Base-by-base conservation (phyloP, 768 basidiomycete species). In the Suillus americanus region DNA sequence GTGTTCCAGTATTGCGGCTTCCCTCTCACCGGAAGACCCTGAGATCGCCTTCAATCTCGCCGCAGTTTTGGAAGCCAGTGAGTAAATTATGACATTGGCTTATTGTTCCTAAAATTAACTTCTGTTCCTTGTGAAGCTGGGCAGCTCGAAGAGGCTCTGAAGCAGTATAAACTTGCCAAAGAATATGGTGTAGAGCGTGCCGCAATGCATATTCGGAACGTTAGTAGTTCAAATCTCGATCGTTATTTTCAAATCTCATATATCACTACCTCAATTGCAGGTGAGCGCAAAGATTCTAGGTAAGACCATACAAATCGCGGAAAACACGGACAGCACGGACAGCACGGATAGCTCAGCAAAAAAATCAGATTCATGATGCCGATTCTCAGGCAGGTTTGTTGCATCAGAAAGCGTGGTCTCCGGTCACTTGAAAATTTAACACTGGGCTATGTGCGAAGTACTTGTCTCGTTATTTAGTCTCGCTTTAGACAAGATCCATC, bases 31-130 rank as follows among this genome's bases (percentile, higher is more conserved):
- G 54, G 90, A 93, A 75, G 94, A 95, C 81, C 89, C 91, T 74
- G 94, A 95, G 75, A 93, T 95, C 72, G 89, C 91, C 18, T 95
- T 94, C 82, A 95, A 95, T 79, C 85, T 94, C 64, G 94, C 91
- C 60, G 94, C 92, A 53, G 92, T 95, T 70, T 83, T 95, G 65
- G 94, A 95, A 87, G 93, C 94, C 63, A 86, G 94, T 92, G 69
- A 70, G 89, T 82, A 63, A 65, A 71, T 46, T 59, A 62, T 67
- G 68, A 63, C 66, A 65, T 66, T 66, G 65, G 64, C 72, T 73
- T 74, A 77, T 77, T 79, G 75, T 78, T 69, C 69, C 71, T 71
- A 73, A 72, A 75, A 68, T 73, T 78, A 68, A 67, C 68, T 66
- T 63, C 64, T 50, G 72, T 69, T 65, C 66, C 64, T 54, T 61